A percentile compares a stretch with the other conserved stretches of the same genome.
Evolutionary conservation across 768 basidiomycete species (phyloP).

Genomic region (Phylloporus arenicola): DNA sequence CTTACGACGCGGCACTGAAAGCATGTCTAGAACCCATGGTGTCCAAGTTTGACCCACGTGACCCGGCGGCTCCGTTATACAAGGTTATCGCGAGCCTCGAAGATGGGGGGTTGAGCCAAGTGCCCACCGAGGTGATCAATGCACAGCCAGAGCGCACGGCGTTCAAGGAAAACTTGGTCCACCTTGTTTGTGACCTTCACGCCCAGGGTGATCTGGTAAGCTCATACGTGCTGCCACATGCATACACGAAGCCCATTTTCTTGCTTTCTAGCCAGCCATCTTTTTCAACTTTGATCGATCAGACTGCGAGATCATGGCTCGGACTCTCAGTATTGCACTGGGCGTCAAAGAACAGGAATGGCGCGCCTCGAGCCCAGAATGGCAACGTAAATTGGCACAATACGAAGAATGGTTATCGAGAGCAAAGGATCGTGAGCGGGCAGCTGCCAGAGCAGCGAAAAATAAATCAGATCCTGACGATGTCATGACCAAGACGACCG

Average conservation of each 20-base stretch:
- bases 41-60: slow-evolving; percentile 31
- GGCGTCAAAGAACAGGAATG: slow-evolving; percentile 44
- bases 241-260: neutral
- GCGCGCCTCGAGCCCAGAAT: slow-evolving; percentile 41
- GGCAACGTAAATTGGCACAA: slow-evolving; percentile 45
- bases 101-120: slow-evolving; percentile 30
- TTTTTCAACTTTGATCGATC: slow-evolving; percentile 62
- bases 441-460: slow-evolving; percentile 37
- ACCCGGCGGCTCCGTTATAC: slow-evolving; percentile 30
- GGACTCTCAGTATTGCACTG: slow-evolving; percentile 33
- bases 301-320: slow-evolving; percentile 52
- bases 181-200: slow-evolving; percentile 55
- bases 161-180: slow-evolving; percentile 44
- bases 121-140: slow-evolving; percentile 26
- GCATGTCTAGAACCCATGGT: slow-evolving; percentile 35
- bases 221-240: neutral
- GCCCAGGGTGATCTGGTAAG: slow-evolving; percentile 49
- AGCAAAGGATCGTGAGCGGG: slow-evolving; percentile 45
- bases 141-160: slow-evolving; percentile 23
- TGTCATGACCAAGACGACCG: slow-evolving; percentile 13
- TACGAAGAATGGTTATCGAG: slow-evolving; percentile 47
- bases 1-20: slow-evolving; percentile 55
- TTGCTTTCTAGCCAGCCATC: slow-evolving; percentile 49
- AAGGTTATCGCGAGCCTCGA: slow-evolving; percentile 38
- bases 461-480: slow-evolving; percentile 31